Conservation (phyloP, 1,284 basidiomycete species). For the Ustilago cynodontis region DNA sequence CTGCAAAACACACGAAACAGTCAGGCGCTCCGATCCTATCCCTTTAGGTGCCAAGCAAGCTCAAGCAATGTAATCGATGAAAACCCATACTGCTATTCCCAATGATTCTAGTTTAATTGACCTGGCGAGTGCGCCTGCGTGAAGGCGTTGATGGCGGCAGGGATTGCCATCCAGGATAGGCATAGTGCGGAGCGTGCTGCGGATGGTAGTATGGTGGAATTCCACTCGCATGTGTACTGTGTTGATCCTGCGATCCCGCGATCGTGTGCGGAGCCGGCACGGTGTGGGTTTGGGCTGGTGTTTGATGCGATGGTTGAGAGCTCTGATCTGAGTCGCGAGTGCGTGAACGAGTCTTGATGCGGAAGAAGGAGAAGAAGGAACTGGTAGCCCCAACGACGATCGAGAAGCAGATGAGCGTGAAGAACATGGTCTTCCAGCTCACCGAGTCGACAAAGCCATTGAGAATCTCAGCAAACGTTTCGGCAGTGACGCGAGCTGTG, state of each 20-base stretch:
- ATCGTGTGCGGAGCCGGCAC: conserved; percentile 4
- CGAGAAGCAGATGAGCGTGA: conserved; percentile 61
- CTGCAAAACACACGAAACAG: conserved; percentile 9
- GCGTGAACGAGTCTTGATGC: conserved; percentile 48
- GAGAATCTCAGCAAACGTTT: conserved; percentile 93
- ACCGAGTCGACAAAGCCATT: conserved; percentile 97
- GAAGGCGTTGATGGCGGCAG: conserved; percentile 35
- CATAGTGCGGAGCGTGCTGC: conserved; percentile 17
- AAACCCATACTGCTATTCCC: neutral
- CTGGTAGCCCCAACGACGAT: conserved; percentile 67
- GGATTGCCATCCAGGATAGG: conserved; percentile 33
- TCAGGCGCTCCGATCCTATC: neutral
- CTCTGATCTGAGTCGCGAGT: conserved; percentile 8
- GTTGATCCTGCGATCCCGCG: conserved; percentile 5
- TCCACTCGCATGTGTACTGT: conserved; percentile 16
- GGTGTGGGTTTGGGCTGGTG: neutral
- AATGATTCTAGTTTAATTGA: neutral
- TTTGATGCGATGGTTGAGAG: conserved; percentile 12
- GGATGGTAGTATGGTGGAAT: conserved; percentile 24
- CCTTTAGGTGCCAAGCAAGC: neutral
- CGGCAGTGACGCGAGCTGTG: conserved; percentile 88
- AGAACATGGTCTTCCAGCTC: conserved; percentile 91
- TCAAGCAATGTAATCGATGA: neutral
- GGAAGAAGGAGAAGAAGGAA: conserved; percentile 66
- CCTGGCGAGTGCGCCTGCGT: conserved; percentile 24